A percentile compares a stretch with the other conserved stretches of the same genome.
Evolutionary conservation across 192 early-diverging fungal genomes (phyloP).

Genomic region (Nowakowskiella sp.): DNA sequence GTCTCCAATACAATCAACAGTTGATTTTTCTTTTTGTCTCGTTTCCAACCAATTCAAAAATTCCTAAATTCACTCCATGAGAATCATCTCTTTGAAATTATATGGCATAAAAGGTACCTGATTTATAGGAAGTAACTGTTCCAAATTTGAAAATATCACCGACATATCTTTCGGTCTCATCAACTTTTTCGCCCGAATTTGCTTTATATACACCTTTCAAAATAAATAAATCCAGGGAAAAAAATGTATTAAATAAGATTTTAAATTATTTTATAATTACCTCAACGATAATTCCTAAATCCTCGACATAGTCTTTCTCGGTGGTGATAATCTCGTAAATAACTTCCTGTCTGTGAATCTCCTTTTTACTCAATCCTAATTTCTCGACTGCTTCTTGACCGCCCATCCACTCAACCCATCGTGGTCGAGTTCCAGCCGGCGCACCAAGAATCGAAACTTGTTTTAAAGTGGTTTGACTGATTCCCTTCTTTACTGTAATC

Average conservation of each 20-base stretch:
- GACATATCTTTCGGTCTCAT: slow-evolving; percentile 41
- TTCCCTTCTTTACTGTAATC: too few species aligned
- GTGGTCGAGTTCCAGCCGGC: slow-evolving; percentile 12
- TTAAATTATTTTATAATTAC: slow-evolving; percentile 34
- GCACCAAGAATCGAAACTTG: slow-evolving; percentile 5
- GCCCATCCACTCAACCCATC: slow-evolving; percentile 41
- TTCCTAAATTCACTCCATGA: slow-evolving; percentile 2
- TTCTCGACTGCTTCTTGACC: slow-evolving; percentile 48
- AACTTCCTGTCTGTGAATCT: slow-evolving; percentile 85
- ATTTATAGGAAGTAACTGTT: slow-evolving; percentile 38
- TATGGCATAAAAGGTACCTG: slow-evolving; percentile 7
- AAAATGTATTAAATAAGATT: too few species aligned
- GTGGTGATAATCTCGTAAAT: slow-evolving; percentile 89
- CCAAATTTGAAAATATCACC: slow-evolving; percentile 46
- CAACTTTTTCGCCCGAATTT: slow-evolving; percentile 27
- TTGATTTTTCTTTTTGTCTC: slow-evolving; percentile 12
- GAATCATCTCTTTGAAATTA: background rate
- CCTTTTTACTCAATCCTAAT: slow-evolving; percentile 53
- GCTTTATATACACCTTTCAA: slow-evolving; percentile 36
- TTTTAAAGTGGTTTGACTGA: slow-evolving; percentile 7
- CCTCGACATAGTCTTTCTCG: slow-evolving; percentile 83
- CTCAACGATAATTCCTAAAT: slow-evolving; percentile 74
- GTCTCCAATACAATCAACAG: slow-evolving; percentile 39
- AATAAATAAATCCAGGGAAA: background rate
- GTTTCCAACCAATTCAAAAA: slow-evolving; percentile 29